A percentile compares a stretch with the other conserved stretches of the same genome.
These are phyloP conservation scores for Escallonia herrerae DNA, from an alignment of 129 eudicot species.

Conservation along the genomic window DNA sequence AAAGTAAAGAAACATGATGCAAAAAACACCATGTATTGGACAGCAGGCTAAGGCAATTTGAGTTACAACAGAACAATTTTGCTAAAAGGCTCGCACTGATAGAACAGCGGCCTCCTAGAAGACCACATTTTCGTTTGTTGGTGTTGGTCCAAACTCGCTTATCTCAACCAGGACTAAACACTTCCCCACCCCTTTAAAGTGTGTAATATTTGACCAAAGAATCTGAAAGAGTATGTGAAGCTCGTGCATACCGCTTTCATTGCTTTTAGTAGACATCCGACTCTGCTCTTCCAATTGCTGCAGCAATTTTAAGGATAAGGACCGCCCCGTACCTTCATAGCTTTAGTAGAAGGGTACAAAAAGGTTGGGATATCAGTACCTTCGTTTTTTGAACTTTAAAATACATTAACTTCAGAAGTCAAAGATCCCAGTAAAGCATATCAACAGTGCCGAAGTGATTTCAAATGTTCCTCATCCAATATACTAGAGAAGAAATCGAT, in stretches of 20 bases:
- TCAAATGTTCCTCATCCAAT: background rate
- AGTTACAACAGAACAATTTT: too few species aligned
- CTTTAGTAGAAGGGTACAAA: constrained; percentile 23
- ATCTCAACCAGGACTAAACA: too few species aligned
- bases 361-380: constrained; percentile 1
- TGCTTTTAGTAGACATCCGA: constrained; percentile 43
- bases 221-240: background rate
- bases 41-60: too few species aligned
- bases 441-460: background rate
- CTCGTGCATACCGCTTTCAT: constrained; percentile 49
- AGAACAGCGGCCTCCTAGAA: too few species aligned
- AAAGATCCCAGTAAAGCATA: constrained; percentile 11
- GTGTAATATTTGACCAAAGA: background rate
- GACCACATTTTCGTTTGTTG: too few species aligned
- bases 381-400: background rate
- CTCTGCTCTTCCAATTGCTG: constrained; percentile 88
- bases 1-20: background rate
- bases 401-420: background rate
- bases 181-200: too few species aligned
- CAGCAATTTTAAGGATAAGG: constrained; percentile 73
- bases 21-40: too few species aligned
- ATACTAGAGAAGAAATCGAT: background rate
- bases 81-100: too few species aligned
- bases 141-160: too few species aligned
- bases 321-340: constrained; percentile 97